Evolutionary conservation across 441 rosid species (phyloP).

Genomic region (Gossypium lobatum): DNA sequence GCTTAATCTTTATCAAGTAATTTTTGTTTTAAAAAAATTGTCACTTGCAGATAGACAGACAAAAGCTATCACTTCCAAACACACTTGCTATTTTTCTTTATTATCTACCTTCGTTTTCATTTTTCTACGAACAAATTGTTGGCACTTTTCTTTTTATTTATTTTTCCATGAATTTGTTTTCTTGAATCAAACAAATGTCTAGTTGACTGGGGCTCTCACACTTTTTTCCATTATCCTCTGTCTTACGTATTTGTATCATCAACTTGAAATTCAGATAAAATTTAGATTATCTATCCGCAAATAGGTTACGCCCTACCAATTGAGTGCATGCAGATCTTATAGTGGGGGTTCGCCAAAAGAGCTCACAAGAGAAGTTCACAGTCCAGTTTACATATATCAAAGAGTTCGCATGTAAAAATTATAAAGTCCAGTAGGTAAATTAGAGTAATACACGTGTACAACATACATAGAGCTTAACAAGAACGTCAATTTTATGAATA

Average conservation of each 20-base stretch:
- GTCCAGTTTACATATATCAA: accelerated
- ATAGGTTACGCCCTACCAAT: accelerated
- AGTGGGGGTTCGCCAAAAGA: too few relatives aligned
- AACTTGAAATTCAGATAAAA: too few relatives aligned
- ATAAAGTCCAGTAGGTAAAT: accelerated
- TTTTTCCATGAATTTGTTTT: too few relatives aligned
- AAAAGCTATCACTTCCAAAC: too few relatives aligned
- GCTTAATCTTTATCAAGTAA: not conserved
- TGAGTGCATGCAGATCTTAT: too few relatives aligned
- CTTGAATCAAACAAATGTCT: not conserved
- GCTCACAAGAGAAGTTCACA: accelerated
- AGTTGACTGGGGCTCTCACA: not conserved
- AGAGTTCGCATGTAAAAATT: accelerated
- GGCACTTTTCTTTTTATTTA: not conserved
- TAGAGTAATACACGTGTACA: accelerated
- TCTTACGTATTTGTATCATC: too few relatives aligned
- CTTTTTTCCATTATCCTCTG: not conserved
- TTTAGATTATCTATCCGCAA: accelerated
- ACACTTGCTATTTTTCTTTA: not conserved
- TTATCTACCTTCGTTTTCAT: not conserved
- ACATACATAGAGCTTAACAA: too few relatives aligned
- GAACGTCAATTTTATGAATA: accelerated
- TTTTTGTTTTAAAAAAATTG: not conserved
- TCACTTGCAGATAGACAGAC: not conserved
- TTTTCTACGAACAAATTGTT: not conserved